Base-by-base conservation (phyloP, 805 yeast genomes). In the Monosporozyma siamensis region DNA sequence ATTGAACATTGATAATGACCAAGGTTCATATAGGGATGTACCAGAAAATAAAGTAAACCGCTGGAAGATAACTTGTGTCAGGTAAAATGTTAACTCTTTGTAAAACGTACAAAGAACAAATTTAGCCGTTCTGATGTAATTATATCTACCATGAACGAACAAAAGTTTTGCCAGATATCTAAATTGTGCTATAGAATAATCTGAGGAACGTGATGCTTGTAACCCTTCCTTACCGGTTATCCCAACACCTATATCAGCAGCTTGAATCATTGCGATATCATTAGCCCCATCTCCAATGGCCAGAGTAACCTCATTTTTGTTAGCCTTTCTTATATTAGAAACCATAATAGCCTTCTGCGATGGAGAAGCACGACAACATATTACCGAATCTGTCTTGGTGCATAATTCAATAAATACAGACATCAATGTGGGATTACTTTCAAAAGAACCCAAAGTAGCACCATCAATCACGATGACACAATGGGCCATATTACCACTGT, bases 211-310 rank as follows among this genome's bases (percentile, higher is more conserved):
- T 0, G 98, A 95, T 0, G 98, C 98, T 56, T 92, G 98, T 34
- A 92, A 67, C 1, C 98, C 98, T 64, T 92, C 98, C 52, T 82
- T 84, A 29, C 98, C 99, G 1, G 97, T 89, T 41, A 92, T 92
- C 23, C 98, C 98, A 48, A 92, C 77, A 23, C 99, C 99, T 43
- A 92, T 87, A 63, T 92, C 97, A 0, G 99, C 99, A 56, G 94
- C 82, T 66, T 92, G 97, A 48, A 92, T 92, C 99, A 92, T 92
- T 1, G 99, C 97, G 58, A 92, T 89, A 63, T 92, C 99, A 59
- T 92, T 92, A 2, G 99, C 99, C 49, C 99, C 99, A 65, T 92
- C 99, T 6, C 99, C 99, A 58, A 92, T 84, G 0, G 98, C 98
- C 47, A 92, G 70, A 0, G 97, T 87, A 5, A 92, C 96, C 32